Percentiles rank a stretch among this genome's conserved stretches.
Evolutionary conservation across 75 land plant genomes (phyloP).

Genomic region (Adiantum capillusveneris): DNA sequence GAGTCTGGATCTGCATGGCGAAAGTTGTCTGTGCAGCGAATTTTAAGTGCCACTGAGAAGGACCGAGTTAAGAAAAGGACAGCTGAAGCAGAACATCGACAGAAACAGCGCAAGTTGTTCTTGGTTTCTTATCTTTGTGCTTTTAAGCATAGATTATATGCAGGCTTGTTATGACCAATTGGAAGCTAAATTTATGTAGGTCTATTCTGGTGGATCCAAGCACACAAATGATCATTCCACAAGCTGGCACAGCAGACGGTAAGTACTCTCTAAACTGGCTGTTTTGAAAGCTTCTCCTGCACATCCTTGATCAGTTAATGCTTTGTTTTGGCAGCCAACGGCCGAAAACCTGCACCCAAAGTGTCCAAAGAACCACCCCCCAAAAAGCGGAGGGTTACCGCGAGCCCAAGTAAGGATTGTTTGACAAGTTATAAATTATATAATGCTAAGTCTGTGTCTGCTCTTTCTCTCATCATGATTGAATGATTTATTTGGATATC

Average conservation of each 20-base stretch:
- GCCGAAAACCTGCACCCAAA: constrained; percentile 44
- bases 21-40: constrained; percentile 77
- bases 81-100: constrained; percentile 74
- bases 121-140: constrained; percentile 4
- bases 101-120: constrained; percentile 75
- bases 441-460: too few species aligned
- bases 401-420: constrained; percentile 44
- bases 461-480: too few species aligned
- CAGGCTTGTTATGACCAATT: too few species aligned
- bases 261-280: constrained; percentile 6
- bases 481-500: too few species aligned
- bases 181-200: background rate
- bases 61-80: constrained; percentile 92
- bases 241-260: constrained; percentile 1
- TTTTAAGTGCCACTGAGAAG: constrained; percentile 69
- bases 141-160: background rate
- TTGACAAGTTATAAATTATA: too few species aligned
- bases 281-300: too few species aligned
- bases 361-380: constrained; percentile 57
- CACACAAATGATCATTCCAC: constrained; percentile 1
- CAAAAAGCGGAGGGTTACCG: constrained; percentile 54
- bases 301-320: too few species aligned
- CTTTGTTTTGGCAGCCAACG: constrained; percentile 37
- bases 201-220: constrained; percentile 7
- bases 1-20: constrained; percentile 84